A percentile compares a stretch with the other conserved stretches of the same genome.
Evolutionary conservation across 169 alveolate species (phyloP).

Genomic region (Eimeria acervulina): DNA sequence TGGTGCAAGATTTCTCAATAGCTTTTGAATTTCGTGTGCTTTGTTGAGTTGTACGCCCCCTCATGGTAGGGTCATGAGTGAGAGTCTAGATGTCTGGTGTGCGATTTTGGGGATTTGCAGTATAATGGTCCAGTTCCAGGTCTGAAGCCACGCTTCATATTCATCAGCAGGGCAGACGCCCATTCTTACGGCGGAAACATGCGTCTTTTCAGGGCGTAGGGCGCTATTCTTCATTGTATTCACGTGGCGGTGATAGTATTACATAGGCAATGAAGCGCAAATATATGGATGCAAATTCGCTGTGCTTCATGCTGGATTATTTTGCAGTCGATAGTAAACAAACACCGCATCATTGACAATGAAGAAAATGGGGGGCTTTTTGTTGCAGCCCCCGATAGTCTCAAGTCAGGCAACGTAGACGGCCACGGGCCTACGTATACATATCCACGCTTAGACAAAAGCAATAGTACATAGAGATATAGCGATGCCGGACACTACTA

Average conservation of each 20-base stretch:
- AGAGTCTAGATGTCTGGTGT: not conserved
- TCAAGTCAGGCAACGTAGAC: not conserved
- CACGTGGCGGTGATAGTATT: not conserved
- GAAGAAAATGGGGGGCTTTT: not conserved
- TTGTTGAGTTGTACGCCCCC: not conserved
- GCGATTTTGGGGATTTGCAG: not conserved
- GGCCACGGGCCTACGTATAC: not conserved
- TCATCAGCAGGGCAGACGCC: not conserved
- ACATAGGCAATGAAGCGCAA: not conserved
- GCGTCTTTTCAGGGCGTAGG: not conserved
- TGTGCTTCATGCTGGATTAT: not conserved
- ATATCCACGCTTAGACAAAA: not conserved
- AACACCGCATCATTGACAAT: not conserved
- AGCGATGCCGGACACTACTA: not conserved
- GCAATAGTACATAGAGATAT: not conserved
- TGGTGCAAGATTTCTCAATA: not conserved
- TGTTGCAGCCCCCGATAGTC: not conserved
- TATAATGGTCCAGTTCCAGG: constrained; percentile 71
- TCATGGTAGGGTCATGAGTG: not conserved
- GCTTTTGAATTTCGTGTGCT: not conserved
- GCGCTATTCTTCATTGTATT: not conserved
- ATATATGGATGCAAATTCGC: not conserved
- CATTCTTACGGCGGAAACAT: not conserved
- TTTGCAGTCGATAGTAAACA: not conserved
- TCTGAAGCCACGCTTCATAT: not conserved